phyloP scores from a whole-genome alignment of 73 alveolate species.

The Urostyla sp. region DNA sequence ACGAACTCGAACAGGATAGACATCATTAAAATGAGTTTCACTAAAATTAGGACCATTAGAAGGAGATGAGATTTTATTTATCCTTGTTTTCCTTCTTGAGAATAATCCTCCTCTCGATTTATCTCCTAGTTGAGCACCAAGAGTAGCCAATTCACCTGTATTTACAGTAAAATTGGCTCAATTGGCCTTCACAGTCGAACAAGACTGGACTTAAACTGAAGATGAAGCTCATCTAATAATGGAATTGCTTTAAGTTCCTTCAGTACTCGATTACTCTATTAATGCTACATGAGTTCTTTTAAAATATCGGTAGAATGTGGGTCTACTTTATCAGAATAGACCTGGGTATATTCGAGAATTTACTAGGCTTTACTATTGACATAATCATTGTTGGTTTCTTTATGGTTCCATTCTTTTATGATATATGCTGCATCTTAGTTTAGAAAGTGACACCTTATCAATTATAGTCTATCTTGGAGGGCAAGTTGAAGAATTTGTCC shows the following conservation, averaged over 20 bases:
- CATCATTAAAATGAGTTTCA: conserved; percentile 2
- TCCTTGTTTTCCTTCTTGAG: conserved; percentile 39
- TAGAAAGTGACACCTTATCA: conserved; percentile 30
- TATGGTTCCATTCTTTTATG: conserved; percentile 12
- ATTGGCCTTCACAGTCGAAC: conserved; percentile 27
- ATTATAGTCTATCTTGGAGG: conserved; percentile 12
- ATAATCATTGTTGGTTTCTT: not conserved
- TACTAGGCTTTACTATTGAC: conserved; percentile 9
- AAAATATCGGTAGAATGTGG: conserved; percentile 42
- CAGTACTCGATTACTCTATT: conserved; percentile 21
- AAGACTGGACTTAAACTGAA: not conserved
- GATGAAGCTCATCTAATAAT: not conserved
- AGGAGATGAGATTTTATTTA: conserved; percentile 32
- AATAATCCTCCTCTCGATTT: conserved; percentile 4
- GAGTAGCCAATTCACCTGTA: conserved; percentile 5
- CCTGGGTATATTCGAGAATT: conserved; percentile 36
- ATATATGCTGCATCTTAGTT: conserved; percentile 18
- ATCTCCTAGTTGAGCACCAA: conserved; percentile 9
- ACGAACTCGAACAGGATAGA: not conserved
- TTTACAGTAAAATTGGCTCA: conserved; percentile 23
- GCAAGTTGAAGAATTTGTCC: conserved; percentile 2
- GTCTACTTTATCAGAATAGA: conserved; percentile 31
- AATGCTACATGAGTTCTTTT: conserved; percentile 19
- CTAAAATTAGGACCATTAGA: conserved; percentile 27
- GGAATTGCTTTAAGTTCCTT: conserved; percentile 26